phyloP scores from a whole-genome alignment of 306 rosid species.

The Malus domestica region ASM211411v1 NC_041801.1:15041001-15041500 shows the following conservation, averaged over 20 bases:
- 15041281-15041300: conserved; percentile 95
- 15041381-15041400: neutral
- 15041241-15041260: conserved; percentile 89
- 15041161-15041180: conserved; percentile 84
- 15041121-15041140: conserved; percentile 77
- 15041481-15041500: conserved; percentile 45
- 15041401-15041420: neutral
- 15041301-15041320: conserved; percentile 21
- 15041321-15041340: conserved; percentile 16
- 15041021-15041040: neutral
- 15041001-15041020: neutral
- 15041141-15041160: conserved; percentile 83
- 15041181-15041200: conserved; percentile 85
- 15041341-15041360: neutral
- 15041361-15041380: neutral
- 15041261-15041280: conserved; percentile 95
- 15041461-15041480: conserved; percentile 1
- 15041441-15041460: neutral
- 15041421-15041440: neutral
- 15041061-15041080: neutral
- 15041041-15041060: neutral
- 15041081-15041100: too few species aligned
- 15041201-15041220: conserved; percentile 72
- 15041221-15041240: conserved; percentile 84
- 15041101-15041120: neutral